Conservation (phyloP, 2,329 filamentous ascomycete species). For the Paraphoma chrysanthemicola region DNA sequence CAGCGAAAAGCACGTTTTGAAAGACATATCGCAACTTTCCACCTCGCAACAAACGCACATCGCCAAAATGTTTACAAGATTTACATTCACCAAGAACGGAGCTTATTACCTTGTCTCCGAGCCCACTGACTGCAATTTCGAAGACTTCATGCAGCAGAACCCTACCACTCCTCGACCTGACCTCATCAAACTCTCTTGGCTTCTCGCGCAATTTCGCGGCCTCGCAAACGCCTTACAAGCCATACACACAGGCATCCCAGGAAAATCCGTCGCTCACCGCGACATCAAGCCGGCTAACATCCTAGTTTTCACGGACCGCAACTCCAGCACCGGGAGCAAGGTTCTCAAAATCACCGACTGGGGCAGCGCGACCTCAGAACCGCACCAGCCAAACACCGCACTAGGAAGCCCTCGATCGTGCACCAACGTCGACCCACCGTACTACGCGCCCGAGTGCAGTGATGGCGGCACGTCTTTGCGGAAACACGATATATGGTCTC, state of each 20-base stretch:
- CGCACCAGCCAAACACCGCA: neutral
- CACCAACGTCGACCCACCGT: neutral
- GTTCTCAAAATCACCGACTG: neutral
- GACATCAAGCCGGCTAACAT: slow-evolving; percentile 3
- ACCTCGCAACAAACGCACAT: neutral
- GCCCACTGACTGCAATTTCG: neutral
- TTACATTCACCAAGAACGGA: neutral
- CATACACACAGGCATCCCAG: neutral
- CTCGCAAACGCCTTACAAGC: neutral
- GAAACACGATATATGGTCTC: neutral
- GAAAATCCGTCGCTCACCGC: neutral
- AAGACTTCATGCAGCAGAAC: neutral
- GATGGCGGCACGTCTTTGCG: neutral
- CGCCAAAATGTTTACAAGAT: neutral
- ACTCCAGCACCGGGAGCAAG: neutral
- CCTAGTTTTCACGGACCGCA: neutral
- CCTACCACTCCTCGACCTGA: neutral
- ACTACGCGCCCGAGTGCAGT: neutral
- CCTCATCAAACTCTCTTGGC: neutral
- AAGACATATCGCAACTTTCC: neutral
- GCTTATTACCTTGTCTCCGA: neutral
- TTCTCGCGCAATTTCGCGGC: neutral
- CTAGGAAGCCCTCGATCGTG: neutral
- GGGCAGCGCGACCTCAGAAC: neutral
- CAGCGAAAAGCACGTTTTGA: neutral